Conservation (phyloP, 2,329 filamentous ascomycete species). For the Thielaviopsis cerberus region DNA sequence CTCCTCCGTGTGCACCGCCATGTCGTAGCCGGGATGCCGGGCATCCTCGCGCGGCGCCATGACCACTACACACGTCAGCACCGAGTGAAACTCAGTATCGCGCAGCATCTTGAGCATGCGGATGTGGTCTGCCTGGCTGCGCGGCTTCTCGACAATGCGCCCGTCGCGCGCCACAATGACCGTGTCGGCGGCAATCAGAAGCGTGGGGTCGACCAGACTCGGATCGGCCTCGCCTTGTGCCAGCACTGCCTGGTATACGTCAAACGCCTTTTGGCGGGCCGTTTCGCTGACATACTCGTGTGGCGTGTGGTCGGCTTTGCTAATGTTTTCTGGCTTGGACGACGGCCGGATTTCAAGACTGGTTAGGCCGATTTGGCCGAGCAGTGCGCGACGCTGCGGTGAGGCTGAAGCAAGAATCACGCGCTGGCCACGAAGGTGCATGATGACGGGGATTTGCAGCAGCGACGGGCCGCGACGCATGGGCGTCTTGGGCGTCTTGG, state of each 20-base stretch:
- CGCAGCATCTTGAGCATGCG: conserved; percentile 67
- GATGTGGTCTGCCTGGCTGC: conserved; percentile 62
- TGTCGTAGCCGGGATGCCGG: conserved; percentile 64
- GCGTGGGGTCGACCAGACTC: conserved; percentile 46
- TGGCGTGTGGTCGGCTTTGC: conserved; percentile 54
- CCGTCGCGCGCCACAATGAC: conserved; percentile 63
- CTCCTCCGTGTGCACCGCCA: conserved; percentile 71
- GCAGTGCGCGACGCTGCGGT: conserved; percentile 63
- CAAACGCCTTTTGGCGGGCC: conserved; percentile 62
- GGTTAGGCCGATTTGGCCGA: conserved; percentile 62
- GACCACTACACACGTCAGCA: conserved; percentile 70
- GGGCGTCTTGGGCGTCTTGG: conserved; percentile 14
- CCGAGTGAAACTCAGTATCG: conserved; percentile 59
- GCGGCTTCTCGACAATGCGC: conserved; percentile 77
- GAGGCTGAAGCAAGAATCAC: conserved; percentile 83
- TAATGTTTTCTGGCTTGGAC: conserved; percentile 64
- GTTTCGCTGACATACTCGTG: conserved; percentile 85
- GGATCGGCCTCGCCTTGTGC: conserved; percentile 22
- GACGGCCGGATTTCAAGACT: conserved; percentile 75
- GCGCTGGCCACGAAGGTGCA: conserved; percentile 55
- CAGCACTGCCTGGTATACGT: conserved; percentile 40
- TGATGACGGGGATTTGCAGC: conserved; percentile 63
- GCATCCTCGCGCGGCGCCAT: conserved; percentile 69
- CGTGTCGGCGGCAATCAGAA: conserved; percentile 83
- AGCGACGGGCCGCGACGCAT: conserved; percentile 38